phyloP scores from a whole-genome alignment of 2,329 filamentous ascomycete genomes.

The Westerdykella ornata region DNA sequence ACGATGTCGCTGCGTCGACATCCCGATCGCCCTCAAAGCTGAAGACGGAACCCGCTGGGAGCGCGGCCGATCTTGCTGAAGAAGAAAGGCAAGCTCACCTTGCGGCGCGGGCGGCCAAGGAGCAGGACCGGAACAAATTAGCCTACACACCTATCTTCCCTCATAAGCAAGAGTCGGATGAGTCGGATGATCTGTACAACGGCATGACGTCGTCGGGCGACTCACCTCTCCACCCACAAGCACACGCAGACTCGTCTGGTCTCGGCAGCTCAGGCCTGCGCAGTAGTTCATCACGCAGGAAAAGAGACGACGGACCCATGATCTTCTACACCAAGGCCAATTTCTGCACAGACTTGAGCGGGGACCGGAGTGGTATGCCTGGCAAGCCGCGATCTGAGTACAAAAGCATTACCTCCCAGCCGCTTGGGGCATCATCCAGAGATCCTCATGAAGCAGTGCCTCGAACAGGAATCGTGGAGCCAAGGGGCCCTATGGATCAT shows the following conservation, averaged over 20 bases:
- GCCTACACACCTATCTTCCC: constrained; percentile 46
- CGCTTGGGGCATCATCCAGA: constrained; percentile 18
- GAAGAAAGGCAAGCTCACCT: constrained; percentile 15
- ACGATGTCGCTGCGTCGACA: constrained; percentile 21
- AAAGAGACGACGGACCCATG: constrained; percentile 63
- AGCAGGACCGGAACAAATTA: constrained; percentile 31
- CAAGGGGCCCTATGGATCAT: constrained; percentile 20
- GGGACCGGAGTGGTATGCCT: constrained; percentile 44
- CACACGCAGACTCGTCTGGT: constrained; percentile 36
- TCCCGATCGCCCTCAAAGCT: constrained; percentile 24
- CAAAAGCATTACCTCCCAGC: constrained; percentile 25
- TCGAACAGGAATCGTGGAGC: constrained; percentile 23
- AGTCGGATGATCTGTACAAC: constrained; percentile 34
- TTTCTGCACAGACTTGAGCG: constrained; percentile 75
- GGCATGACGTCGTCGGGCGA: constrained; percentile 20
- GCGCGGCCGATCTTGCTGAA: constrained; percentile 15
- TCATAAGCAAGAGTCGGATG: constrained; percentile 40
- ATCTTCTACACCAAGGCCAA: constrained; percentile 76
- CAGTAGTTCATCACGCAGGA: constrained; percentile 44
- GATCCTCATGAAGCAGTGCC: not conserved
- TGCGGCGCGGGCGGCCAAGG: constrained; percentile 15
- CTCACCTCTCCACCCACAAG: constrained; percentile 25
- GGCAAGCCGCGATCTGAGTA: constrained; percentile 21
- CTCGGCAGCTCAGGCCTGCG: constrained; percentile 44
- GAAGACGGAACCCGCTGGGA: constrained; percentile 17